phyloP scores from a whole-genome alignment of 2,329 filamentous ascomycete species.

The Sarocladiaceae sp. region DNA sequence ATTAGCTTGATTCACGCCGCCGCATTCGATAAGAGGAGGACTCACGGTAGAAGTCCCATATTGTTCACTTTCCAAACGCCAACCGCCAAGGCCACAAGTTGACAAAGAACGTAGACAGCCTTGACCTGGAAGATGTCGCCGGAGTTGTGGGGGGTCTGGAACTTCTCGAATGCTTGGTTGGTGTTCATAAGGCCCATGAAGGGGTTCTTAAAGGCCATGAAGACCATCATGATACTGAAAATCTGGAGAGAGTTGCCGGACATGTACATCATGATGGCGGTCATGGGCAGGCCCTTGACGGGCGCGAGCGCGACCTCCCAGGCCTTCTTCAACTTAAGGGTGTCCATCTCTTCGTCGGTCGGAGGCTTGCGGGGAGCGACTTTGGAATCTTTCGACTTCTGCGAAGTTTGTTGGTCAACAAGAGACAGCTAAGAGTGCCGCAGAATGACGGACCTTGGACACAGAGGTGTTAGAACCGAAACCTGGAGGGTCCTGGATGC shows the following conservation, averaged over 20 bases:
- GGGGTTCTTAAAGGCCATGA: constrained; percentile 97
- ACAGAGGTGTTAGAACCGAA: constrained; percentile 45
- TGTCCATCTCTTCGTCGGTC: constrained; percentile 82
- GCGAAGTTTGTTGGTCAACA: constrained; percentile 10
- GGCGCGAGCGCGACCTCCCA: constrained; percentile 96
- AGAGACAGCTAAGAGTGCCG: background rate
- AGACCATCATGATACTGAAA: constrained; percentile 99
- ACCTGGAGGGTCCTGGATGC: constrained; percentile 80
- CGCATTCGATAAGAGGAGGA: constrained; percentile 17
- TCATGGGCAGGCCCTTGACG: constrained; percentile 94
- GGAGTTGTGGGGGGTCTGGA: constrained; percentile 75
- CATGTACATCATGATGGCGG: constrained; percentile 99
- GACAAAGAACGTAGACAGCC: constrained; percentile 79
- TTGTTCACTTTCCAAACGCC: constrained; percentile 95
- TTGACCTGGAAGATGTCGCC: constrained; percentile 75
- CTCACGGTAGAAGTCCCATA: constrained; percentile 90
- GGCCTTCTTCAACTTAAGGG: constrained; percentile 94
- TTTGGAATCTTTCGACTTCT: constrained; percentile 48
- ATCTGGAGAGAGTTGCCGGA: constrained; percentile 97
- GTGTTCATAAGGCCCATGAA: constrained; percentile 77
- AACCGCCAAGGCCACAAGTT: constrained; percentile 73
- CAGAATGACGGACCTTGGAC: constrained; percentile 44
- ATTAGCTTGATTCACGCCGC: background rate
- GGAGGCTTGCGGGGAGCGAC: constrained; percentile 56
- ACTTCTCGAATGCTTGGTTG: constrained; percentile 82